These are phyloP conservation scores for Candida suzukii DNA, from an alignment of 805 yeast genomes.

Conservation along the genomic window DNA sequence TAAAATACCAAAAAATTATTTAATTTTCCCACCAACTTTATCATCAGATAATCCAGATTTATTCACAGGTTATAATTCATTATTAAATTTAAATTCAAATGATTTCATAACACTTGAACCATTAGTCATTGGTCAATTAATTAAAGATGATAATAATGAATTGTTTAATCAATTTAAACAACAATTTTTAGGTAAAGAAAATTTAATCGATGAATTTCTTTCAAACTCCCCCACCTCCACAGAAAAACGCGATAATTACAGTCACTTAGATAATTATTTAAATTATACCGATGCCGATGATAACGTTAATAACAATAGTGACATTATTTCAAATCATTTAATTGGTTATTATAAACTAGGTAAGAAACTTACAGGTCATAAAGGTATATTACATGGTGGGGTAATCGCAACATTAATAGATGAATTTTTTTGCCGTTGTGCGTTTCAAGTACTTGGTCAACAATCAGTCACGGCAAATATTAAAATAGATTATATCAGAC, in stretches of 20 bases:
- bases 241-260: no score
- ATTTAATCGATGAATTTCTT: not conserved
- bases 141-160: not conserved
- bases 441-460: conserved; percentile 26
- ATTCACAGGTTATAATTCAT: conserved; percentile 21
- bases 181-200: not conserved
- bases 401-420: conserved; percentile 45
- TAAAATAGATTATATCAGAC: conserved; percentile 31
- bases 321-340: conserved; percentile 36
- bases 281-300: no score
- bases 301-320: no score
- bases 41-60: conserved; percentile 6
- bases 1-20: not conserved
- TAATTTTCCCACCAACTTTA: not conserved
- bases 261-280: no score
- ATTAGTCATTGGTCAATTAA: not conserved
- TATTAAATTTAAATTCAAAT: no score
- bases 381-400: conserved; percentile 48
- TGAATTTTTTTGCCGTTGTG: conserved; percentile 41
- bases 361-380: conserved; percentile 35
- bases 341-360: conserved; percentile 42
- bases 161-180: not conserved
- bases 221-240: no score
- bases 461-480: conserved; percentile 44
- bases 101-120: conserved; percentile 1